These are phyloP conservation scores for Filosporella fistucella DNA, from an alignment of 495 filamentous ascomycete genomes.

Conservation along the genomic window DNA sequence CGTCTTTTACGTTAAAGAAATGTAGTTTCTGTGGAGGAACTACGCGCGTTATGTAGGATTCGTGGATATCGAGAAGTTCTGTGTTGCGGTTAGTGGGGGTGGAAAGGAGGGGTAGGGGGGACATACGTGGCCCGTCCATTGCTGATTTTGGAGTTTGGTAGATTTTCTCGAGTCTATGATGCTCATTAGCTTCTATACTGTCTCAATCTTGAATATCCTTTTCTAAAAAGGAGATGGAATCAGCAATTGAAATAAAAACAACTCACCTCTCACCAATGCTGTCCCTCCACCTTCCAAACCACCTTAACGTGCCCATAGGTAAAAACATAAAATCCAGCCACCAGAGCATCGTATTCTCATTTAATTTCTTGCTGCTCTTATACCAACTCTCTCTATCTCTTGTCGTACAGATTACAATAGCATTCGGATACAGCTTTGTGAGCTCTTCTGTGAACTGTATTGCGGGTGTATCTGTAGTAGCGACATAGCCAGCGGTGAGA, in stretches of 20 bases:
- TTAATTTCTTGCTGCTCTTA: conserved; percentile 26
- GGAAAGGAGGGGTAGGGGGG: background rate
- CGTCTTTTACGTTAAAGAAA: conserved; percentile 23
- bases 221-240: no score
- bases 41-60: background rate
- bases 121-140: conserved; percentile 1
- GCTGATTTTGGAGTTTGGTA: background rate
- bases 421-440: conserved; percentile 32
- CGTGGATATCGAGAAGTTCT: conserved; percentile 7
- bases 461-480: conserved; percentile 27
- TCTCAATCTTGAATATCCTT: background rate
- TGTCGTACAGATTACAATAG: conserved; percentile 30
- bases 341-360: conserved; percentile 18
- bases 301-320: conserved; percentile 26
- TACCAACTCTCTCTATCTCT: conserved; percentile 28
- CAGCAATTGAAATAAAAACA: no score
- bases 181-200: background rate
- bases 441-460: conserved; percentile 30
- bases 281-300: conserved; percentile 11
- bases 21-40: conserved; percentile 12
- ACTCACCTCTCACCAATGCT: conserved; percentile 1
- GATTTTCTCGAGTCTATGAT: conserved; percentile 5
- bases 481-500: conserved; percentile 30
- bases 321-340: conserved; percentile 26
- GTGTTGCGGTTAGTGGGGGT: background rate